These are phyloP conservation scores for Pythium sp. DNA, from an alignment of 352 stramenopile genomes.

Conservation along the genomic window DNA sequence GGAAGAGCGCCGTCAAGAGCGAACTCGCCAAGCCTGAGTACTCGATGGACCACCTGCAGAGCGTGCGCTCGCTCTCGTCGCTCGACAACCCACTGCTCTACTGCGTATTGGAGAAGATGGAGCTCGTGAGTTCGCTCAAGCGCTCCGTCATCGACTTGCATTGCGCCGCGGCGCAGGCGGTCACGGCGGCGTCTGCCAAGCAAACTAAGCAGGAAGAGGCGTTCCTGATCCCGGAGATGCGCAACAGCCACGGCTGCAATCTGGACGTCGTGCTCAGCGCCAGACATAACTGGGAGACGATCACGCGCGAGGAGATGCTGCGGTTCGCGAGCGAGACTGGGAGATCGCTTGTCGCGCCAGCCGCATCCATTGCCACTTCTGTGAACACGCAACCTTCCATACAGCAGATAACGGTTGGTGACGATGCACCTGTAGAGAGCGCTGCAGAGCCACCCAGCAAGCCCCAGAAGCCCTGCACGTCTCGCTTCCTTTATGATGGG, in stretches of 20 bases:
- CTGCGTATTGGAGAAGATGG: constrained; percentile 56
- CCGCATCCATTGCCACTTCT: background rate
- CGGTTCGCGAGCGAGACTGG: constrained; percentile 44
- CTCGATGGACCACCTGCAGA: constrained; percentile 37
- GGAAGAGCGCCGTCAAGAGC: constrained; percentile 48
- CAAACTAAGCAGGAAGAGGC: constrained; percentile 28
- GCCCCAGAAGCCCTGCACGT: constrained; percentile 5
- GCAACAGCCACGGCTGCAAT: constrained; percentile 22
- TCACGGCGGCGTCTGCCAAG: constrained; percentile 18
- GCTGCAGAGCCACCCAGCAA: background rate
- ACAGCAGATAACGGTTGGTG: background rate
- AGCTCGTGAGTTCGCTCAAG: constrained; percentile 47
- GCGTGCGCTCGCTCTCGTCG: constrained; percentile 10
- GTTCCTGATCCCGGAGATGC: constrained; percentile 22
- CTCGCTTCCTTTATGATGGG: constrained; percentile 70
- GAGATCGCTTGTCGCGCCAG: constrained; percentile 29
- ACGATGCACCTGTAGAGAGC: background rate
- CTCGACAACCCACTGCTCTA: constrained; percentile 36
- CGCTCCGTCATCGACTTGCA: constrained; percentile 61
- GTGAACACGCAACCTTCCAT: background rate
- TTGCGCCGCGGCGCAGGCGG: constrained; percentile 31
- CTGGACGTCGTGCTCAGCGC: constrained; percentile 48
- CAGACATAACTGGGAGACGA: constrained; percentile 50
- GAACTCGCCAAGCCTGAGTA: constrained; percentile 54
- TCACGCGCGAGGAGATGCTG: constrained; percentile 70